Percentiles rank a stretch among this genome's conserved stretches.
Evolutionary conservation across 2,329 filamentous ascomycete species (phyloP).

Genomic region (Neonectria neomacrospora): DNA sequence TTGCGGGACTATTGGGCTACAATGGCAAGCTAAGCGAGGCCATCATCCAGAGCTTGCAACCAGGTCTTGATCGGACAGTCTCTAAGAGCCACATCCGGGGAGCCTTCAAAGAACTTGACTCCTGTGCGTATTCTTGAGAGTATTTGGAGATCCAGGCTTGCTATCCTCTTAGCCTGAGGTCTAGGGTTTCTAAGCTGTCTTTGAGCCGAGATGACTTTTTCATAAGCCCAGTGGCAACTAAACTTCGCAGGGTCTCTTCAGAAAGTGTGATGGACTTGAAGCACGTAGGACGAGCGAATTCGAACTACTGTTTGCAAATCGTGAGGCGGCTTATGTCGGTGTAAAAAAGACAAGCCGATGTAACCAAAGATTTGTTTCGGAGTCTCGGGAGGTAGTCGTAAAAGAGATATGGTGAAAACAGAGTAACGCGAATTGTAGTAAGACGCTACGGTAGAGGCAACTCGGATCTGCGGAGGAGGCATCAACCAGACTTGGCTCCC

Average conservation of each 20-base stretch:
- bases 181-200: slow-evolving; percentile 25
- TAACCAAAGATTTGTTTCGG: slow-evolving; percentile 32
- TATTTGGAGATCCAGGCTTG: not conserved
- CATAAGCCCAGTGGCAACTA: slow-evolving; percentile 1
- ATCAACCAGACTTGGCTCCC: no score
- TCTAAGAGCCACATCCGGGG: not conserved
- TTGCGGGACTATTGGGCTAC: slow-evolving; percentile 19
- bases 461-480: no score
- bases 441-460: not conserved
- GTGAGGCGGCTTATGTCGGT: slow-evolving; percentile 29
- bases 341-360: slow-evolving; percentile 33
- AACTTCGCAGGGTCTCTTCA: slow-evolving; percentile 13
- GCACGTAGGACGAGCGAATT: slow-evolving; percentile 29
- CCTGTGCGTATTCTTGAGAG: slow-evolving; percentile 3
- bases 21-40: slow-evolving; percentile 28
- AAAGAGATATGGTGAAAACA: slow-evolving; percentile 30
- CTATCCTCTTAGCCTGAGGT: slow-evolving; percentile 18
- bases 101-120: not conserved
- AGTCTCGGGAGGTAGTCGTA: slow-evolving; percentile 33
- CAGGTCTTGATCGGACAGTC: slow-evolving; percentile 3
- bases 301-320: slow-evolving; percentile 36
- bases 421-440: not conserved
- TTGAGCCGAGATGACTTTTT: slow-evolving; percentile 7
- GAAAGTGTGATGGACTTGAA: slow-evolving; percentile 22
- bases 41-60: slow-evolving; percentile 20